These are phyloP conservation scores for Piper betle DNA, from an alignment of 164 flowering plant genomes.

Conservation along the genomic window DNA sequence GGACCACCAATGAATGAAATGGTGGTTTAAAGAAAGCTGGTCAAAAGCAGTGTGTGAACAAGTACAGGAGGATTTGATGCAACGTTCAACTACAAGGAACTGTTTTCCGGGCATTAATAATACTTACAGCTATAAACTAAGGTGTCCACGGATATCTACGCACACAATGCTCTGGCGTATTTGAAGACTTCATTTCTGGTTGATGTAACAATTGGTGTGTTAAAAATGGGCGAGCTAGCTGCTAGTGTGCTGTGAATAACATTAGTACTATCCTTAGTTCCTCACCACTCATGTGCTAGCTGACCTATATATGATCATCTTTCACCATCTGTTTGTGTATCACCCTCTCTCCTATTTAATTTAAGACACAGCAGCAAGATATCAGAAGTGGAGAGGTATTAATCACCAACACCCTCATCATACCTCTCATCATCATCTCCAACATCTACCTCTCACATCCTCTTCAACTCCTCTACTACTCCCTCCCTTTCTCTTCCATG, in stretches of 20 bases:
- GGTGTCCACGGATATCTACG: too few relatives aligned
- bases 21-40: not conserved
- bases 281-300: not conserved
- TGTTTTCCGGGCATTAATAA: not conserved
- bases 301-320: too few relatives aligned
- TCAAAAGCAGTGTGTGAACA: not conserved
- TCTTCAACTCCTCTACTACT: not conserved
- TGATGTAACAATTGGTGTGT: too few relatives aligned
- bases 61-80: not conserved
- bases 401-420: too few relatives aligned
- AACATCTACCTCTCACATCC: too few relatives aligned
- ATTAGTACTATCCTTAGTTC: not conserved
- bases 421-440: too few relatives aligned
- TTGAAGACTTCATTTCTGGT: too few relatives aligned
- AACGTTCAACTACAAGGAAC: not conserved
- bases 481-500: not conserved
- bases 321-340: not conserved
- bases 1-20: not conserved
- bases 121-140: not conserved
- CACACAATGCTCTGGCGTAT: too few relatives aligned
- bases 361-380: too few relatives aligned
- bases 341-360: conserved; percentile 2
- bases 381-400: too few relatives aligned
- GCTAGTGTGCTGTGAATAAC: too few relatives aligned
- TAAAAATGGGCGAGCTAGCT: too few relatives aligned